Evolutionary conservation across 495 filamentous ascomycete genomes (phyloP).

Genomic region (Immersiella caudata): DNA sequence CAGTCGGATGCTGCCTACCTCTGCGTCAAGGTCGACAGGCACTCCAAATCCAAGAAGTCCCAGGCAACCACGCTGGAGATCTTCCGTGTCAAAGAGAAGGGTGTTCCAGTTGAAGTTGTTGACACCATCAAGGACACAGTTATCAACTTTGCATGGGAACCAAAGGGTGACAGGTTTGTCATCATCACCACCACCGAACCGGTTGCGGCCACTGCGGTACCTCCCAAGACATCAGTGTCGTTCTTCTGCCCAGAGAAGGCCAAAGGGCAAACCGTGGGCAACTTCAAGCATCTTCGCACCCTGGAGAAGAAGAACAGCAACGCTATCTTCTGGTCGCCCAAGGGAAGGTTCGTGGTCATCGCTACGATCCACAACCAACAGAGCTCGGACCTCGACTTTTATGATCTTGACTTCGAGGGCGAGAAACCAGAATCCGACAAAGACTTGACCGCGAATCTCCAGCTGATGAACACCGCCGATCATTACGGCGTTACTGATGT

Average conservation of each 20-base stretch:
- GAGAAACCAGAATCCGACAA: constrained; percentile 91
- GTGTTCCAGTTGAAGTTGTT: constrained; percentile 96
- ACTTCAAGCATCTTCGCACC: constrained; percentile 92
- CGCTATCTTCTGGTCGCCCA: constrained; percentile 99
- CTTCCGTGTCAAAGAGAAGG: constrained; percentile 94
- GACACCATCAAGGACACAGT: constrained; percentile 97
- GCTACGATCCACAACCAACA: constrained; percentile 90
- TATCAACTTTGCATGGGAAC: constrained; percentile 99
- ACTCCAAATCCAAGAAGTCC: constrained; percentile 98
- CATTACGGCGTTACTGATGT: constrained; percentile 98
- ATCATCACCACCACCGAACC: constrained; percentile 93
- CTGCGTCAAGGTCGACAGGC: constrained; percentile 97
- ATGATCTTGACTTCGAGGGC: constrained; percentile 95
- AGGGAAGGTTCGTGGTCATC: constrained; percentile 90
- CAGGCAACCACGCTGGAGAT: constrained; percentile 96
- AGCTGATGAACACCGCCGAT: constrained; percentile 87
- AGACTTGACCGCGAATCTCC: constrained; percentile 90
- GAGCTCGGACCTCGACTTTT: constrained; percentile 95
- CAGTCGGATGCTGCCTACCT: constrained; percentile 91
- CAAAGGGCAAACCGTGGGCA: constrained; percentile 75
- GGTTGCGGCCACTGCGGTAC: constrained; percentile 69
- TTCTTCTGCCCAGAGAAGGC: constrained; percentile 96
- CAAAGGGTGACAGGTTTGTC: constrained; percentile 94
- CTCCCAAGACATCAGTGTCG: constrained; percentile 91
- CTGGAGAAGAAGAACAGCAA: constrained; percentile 99